phyloP scores from a whole-genome alignment of 495 filamentous ascomycete genomes.

The Penicillium chermesinum region DNA sequence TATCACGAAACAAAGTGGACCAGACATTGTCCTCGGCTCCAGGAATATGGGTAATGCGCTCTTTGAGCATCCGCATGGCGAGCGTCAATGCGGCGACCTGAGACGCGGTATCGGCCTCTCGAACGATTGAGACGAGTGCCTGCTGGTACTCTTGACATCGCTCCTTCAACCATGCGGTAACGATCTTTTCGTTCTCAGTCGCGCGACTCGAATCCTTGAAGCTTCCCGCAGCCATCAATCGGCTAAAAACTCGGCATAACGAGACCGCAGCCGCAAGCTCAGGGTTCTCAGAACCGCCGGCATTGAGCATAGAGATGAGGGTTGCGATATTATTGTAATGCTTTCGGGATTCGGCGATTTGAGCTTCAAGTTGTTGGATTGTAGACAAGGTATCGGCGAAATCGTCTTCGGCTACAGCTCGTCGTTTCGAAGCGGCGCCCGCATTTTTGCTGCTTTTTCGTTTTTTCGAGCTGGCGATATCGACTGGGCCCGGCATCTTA shows the following conservation, averaged over 20 bases:
- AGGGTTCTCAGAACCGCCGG: constrained; percentile 38
- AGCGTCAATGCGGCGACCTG: constrained; percentile 64
- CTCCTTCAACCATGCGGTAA: constrained; percentile 74
- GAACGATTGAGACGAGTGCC: constrained; percentile 50
- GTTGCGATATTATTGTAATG: constrained; percentile 89
- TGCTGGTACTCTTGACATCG: constrained; percentile 64
- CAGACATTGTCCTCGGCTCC: constrained; percentile 60
- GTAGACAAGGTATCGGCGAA: constrained; percentile 49
- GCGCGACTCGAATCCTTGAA: constrained; percentile 57
- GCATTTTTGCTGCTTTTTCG: constrained; percentile 37
- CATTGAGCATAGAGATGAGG: constrained; percentile 57
- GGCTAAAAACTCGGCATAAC: constrained; percentile 83
- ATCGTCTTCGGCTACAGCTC: constrained; percentile 37
- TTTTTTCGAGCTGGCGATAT: constrained; percentile 34
- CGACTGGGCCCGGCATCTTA: constrained; percentile 31
- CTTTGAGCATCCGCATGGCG: constrained; percentile 78
- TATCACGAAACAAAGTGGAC: constrained; percentile 55
- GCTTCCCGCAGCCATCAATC: constrained; percentile 70
- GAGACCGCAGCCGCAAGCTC: constrained; percentile 65
- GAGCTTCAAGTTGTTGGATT: constrained; percentile 65
- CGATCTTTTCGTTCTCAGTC: constrained; percentile 65
- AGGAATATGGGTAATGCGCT: constrained; percentile 59
- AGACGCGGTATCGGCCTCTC: constrained; percentile 45
- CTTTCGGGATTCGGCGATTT: constrained; percentile 76
- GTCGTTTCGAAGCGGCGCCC: constrained; percentile 39